phyloP scores from a whole-genome alignment of 192 early-diverging fungal species.

The Lobosporangium transversale region DNA sequence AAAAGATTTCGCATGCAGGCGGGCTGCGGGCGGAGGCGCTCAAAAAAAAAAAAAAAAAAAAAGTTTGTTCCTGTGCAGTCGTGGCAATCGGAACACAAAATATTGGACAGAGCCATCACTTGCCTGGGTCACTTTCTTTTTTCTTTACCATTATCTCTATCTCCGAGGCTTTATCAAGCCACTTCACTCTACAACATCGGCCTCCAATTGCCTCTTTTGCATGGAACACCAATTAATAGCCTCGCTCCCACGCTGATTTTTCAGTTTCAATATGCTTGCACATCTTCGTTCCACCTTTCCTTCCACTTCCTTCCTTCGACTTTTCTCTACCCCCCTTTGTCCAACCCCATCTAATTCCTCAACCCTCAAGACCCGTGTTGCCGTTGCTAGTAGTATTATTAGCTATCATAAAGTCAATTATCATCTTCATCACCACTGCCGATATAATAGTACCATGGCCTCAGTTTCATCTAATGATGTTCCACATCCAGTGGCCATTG shows the following conservation, averaged over 20 bases:
- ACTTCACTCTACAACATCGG: too few species aligned
- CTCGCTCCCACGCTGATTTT: constrained; percentile 4
- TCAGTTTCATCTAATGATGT: constrained; percentile 13
- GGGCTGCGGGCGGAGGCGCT: too few species aligned
- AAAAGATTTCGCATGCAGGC: too few species aligned
- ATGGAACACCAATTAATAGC: neutral
- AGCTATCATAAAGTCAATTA: too few species aligned
- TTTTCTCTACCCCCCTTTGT: neutral
- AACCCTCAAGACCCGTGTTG: neutral
- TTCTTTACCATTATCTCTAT: too few species aligned
- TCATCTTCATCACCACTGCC: neutral
- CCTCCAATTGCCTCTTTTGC: constrained; percentile 3
- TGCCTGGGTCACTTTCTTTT: too few species aligned
- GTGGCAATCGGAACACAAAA: too few species aligned
- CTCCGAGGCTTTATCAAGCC: too few species aligned
- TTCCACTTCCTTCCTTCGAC: neutral
- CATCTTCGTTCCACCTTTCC: neutral
- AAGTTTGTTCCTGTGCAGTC: too few species aligned
- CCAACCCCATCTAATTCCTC: neutral
- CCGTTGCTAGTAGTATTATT: too few species aligned
- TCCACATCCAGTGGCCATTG: constrained; percentile 15
- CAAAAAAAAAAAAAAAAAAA: too few species aligned
- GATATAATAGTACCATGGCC: constrained; percentile 2
- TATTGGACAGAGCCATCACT: too few species aligned
- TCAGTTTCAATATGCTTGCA: neutral